phyloP scores from a whole-genome alignment of 169 alveolate species.

The Ichthyophthirius multifiliis region DNA sequence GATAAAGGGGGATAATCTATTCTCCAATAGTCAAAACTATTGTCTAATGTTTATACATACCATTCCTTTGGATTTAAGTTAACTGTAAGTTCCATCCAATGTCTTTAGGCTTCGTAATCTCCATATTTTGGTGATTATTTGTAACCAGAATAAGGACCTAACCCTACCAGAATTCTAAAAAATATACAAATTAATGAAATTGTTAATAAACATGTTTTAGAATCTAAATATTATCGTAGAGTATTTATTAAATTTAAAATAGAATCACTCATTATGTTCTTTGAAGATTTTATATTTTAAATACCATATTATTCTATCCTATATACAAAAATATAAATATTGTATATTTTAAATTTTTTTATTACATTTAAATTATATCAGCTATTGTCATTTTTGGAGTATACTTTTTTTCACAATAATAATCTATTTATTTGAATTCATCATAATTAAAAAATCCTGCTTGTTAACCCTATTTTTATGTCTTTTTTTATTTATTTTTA shows the following conservation, averaged over 20 bases:
- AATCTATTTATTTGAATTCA: neutral
- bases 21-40: constrained; percentile 85
- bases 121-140: constrained; percentile 86
- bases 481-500: neutral
- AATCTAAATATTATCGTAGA: neutral
- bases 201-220: neutral
- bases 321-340: neutral
- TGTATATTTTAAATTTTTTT: too few relatives aligned
- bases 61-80: constrained; percentile 40
- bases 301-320: neutral
- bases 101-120: constrained; percentile 92
- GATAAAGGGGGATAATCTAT: constrained; percentile 92
- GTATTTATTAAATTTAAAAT: neutral
- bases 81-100: constrained; percentile 70
- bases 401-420: neutral
- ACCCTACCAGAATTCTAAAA: constrained; percentile 46
- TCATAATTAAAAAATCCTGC: neutral
- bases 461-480: neutral
- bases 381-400: constrained; percentile 20
- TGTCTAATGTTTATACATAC: constrained; percentile 63
- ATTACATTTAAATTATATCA: constrained; percentile 9
- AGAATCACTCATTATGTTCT: neutral
- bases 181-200: constrained; percentile 23
- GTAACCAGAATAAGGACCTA: constrained; percentile 68
- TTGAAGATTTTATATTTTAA: neutral